Conservation (phyloP, 1,284 basidiomycete genomes). For the Fistulinella cinereoalba region DNA sequence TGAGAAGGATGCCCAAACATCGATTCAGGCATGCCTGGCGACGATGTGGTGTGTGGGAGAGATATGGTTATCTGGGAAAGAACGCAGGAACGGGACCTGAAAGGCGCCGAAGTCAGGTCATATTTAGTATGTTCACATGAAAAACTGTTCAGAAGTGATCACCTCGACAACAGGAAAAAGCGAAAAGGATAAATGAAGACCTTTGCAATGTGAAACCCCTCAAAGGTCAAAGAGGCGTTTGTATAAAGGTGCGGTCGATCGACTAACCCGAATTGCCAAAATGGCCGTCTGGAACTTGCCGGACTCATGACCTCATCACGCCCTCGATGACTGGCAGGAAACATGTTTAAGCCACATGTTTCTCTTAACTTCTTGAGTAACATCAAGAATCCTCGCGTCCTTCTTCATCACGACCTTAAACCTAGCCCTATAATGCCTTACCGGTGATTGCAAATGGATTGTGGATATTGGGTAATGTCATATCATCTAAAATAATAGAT, state of each 20-base stretch:
- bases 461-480: too few relatives aligned
- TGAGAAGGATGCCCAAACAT: constrained; percentile 28
- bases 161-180: constrained; percentile 15
- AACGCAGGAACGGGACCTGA: constrained; percentile 3
- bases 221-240: background rate
- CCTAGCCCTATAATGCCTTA: too few relatives aligned
- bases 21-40: constrained; percentile 22
- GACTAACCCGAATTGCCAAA: background rate
- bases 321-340: background rate
- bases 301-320: background rate
- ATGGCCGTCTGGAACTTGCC: constrained; percentile 11
- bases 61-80: constrained; percentile 6
- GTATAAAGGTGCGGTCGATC: background rate
- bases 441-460: too few relatives aligned
- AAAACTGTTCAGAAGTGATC: constrained; percentile 4
- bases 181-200: background rate
- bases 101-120: constrained; percentile 6
- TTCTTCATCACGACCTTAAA: too few relatives aligned
- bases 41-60: constrained; percentile 14
- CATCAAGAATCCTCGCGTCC: too few relatives aligned
- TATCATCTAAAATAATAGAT: too few relatives aligned
- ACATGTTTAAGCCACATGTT: too few relatives aligned
- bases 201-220: background rate
- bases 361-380: too few relatives aligned
- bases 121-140: constrained; percentile 17